Evolutionary conservation across 306 rosid genomes (phyloP), one percentile per base, ranked within the genome.

Genomic region (barrel medic (Medicago truncatula)): DNA sequence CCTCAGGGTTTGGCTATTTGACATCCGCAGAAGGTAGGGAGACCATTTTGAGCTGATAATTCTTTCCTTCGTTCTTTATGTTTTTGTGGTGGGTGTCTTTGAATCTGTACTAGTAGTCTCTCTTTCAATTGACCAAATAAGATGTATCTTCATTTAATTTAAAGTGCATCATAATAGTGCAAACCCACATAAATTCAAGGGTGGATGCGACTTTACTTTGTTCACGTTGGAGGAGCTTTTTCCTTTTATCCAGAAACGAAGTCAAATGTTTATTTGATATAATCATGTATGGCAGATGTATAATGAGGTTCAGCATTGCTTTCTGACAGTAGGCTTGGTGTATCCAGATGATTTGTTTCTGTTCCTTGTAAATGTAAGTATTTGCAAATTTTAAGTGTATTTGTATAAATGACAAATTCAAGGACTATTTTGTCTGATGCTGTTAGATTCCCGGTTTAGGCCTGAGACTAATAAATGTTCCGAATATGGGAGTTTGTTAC

Each of bases 231-330:
- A 78, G 58, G 20, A 59, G 15, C 31, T 49, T 60, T 68, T 47
- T 59, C 64, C 31, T 68, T 46, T 44, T 60, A 23, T 73, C 50
- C 68, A 18, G 9, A 36, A 34, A 66, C 56, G 50, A 62, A 10
- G 17, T 72, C 66, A 20, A 60, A 58, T 60, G 36, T 70, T 40
- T 73, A 52, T 47, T 53, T 43, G 76, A 66, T 71, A 54, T 25
- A 78, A 47, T 59, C 68, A 54, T 72, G 76, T 82, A 71, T 80
- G 74, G 15, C 96, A 94, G 98, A 87, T 94, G 60, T 94, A 94
- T 81, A 94, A 94, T 83, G 97, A 94, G 84, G 91, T 94, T 76
- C 98, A 94, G 78, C 97, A 79, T 74, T 94, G 98, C 90, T 94
- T 91, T 89, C 92, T 94, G 80, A 87, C 96, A 40, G 95, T 90